Evolutionary conservation across 805 yeast genomes (phyloP), one percentile per base, ranked within the genome.

Genomic region (Candida silvicultrix): DNA sequence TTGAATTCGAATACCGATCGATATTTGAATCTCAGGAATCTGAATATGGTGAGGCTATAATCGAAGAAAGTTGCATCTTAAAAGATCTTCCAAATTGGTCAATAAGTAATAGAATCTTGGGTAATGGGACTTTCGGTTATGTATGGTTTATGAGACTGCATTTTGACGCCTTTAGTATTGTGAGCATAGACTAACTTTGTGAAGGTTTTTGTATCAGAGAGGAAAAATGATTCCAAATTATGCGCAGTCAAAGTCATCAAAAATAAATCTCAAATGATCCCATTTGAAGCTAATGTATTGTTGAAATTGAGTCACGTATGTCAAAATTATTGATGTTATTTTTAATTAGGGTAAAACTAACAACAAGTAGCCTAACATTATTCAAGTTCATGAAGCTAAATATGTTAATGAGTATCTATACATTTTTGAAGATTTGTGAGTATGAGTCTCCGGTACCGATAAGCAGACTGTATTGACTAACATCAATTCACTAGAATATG

Each of bases 71-170:
- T 44, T 50, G 51, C 3, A 54, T 65, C 14, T 46, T 49, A 29
- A 45, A 45, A 19, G 47, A 50, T 9, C 56, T 68, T 12, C 54
- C 57, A 2, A 50, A 59, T 12, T 80, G 85, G 85, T 45, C 44
- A 3, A 62, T 78, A 4, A 53, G 68, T 2, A 56, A 72, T 4
- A 64, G 65, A 25, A 52, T 73, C 4, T 56, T 80, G 25, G 85
- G 85, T 0, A 63, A 65, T 44, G 85, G 85, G 2, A 74, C 83
- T 0, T 80, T 78, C 67, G 85, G 86, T 1, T 69, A 70, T 44
- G 83, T 78, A 53, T 39, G 56, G 14, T 21, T n/a, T n/a, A 20
- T 16, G 11, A n/a, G 46, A 51, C 38, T 21, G n/a, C n/a, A n/a
- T n/a, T n/a, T n/a, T n/a, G n/a, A 16, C 20, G 10, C 16, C 38